Conservation (phyloP, 2,329 filamentous ascomycete species). For the Lasiodiplodia gonubiensis region DNA sequence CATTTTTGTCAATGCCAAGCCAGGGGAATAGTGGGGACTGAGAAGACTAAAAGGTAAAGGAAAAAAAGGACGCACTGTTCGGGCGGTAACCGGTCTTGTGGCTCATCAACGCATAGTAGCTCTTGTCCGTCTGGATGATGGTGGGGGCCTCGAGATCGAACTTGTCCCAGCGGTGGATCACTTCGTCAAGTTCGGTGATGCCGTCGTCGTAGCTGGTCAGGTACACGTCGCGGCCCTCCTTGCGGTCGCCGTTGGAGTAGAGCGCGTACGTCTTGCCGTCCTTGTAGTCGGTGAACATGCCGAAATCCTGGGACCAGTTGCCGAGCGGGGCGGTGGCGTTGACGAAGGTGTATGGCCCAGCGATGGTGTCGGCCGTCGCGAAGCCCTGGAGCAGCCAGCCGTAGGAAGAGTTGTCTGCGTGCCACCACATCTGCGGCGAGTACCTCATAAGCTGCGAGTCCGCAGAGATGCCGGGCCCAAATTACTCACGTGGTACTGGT, state of each 20-base stretch:
- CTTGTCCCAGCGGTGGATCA: constrained; percentile 63
- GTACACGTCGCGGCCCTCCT: constrained; percentile 63
- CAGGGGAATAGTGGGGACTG: background rate
- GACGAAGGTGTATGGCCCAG: constrained; percentile 61
- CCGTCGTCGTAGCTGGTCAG: constrained; percentile 60
- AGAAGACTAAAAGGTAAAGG: background rate
- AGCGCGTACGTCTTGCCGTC: constrained; percentile 62
- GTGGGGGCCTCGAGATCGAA: constrained; percentile 66
- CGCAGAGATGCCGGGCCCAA: background rate
- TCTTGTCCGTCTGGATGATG: constrained; percentile 64
- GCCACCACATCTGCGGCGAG: constrained; percentile 62
- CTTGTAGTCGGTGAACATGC: constrained; percentile 65
- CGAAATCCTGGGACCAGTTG: constrained; percentile 69
- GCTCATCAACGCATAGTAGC: constrained; percentile 66
- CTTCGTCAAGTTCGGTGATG: constrained; percentile 57
- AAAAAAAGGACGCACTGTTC: constrained; percentile 49
- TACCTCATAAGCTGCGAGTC: no score
- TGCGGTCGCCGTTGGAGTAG: constrained; percentile 65
- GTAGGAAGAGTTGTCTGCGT: constrained; percentile 64
- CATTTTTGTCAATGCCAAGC: background rate
- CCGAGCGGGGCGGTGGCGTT: constrained; percentile 62
- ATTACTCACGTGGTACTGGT: constrained; percentile 60
- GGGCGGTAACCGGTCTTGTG: constrained; percentile 69
- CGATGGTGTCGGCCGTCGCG: constrained; percentile 59
- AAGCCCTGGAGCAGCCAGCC: constrained; percentile 63